A percentile compares a stretch with the other conserved stretches of the same genome.
Evolutionary conservation across 2,329 filamentous ascomycete genomes (phyloP).

Genomic region (Aspergillus felis): DNA sequence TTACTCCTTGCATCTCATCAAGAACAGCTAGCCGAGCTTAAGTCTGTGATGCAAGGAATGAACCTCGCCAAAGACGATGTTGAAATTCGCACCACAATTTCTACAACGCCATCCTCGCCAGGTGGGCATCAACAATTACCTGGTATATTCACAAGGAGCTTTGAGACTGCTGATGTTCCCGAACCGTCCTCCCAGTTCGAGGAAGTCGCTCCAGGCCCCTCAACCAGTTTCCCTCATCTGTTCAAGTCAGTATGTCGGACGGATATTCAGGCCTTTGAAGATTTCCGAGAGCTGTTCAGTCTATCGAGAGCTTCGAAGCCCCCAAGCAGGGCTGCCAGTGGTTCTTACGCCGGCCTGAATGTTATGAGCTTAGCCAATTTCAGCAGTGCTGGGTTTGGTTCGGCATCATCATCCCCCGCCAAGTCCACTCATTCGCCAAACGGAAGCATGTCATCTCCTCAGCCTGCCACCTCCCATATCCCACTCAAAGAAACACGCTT

Average conservation of each 20-base stretch:
- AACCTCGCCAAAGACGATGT: slow-evolving; percentile 66
- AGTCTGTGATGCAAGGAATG: slow-evolving; percentile 88
- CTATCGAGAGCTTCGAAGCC: slow-evolving; percentile 61
- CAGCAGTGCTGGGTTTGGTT: slow-evolving; percentile 46
- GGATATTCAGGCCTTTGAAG: slow-evolving; percentile 75
- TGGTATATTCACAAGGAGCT: slow-evolving; percentile 48
- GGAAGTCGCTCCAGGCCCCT: slow-evolving; percentile 58
- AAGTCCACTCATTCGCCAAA: slow-evolving; percentile 56
- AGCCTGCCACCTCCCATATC: slow-evolving; percentile 40
- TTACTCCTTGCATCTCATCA: slow-evolving; percentile 81
- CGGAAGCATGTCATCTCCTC: slow-evolving; percentile 37
- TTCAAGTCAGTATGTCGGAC: slow-evolving; percentile 78
- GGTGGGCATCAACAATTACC: slow-evolving; percentile 58
- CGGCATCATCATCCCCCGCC: slow-evolving; percentile 55
- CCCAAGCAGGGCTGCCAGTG: slow-evolving; percentile 66
- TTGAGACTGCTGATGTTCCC: slow-evolving; percentile 57
- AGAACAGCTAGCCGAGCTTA: slow-evolving; percentile 87
- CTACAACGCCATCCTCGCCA: slow-evolving; percentile 74
- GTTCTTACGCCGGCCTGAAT: slow-evolving; percentile 63
- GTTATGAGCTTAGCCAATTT: slow-evolving; percentile 53
- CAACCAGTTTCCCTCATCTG: slow-evolving; percentile 74
- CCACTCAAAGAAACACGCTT: slow-evolving; percentile 87
- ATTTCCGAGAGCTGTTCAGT: slow-evolving; percentile 75
- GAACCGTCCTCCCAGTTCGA: slow-evolving; percentile 47
- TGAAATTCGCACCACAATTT: slow-evolving; percentile 62